These are phyloP conservation scores for Rhodomyrtus psidioides DNA, from an alignment of 441 rosid genomes.

Conservation along the genomic window DNA sequence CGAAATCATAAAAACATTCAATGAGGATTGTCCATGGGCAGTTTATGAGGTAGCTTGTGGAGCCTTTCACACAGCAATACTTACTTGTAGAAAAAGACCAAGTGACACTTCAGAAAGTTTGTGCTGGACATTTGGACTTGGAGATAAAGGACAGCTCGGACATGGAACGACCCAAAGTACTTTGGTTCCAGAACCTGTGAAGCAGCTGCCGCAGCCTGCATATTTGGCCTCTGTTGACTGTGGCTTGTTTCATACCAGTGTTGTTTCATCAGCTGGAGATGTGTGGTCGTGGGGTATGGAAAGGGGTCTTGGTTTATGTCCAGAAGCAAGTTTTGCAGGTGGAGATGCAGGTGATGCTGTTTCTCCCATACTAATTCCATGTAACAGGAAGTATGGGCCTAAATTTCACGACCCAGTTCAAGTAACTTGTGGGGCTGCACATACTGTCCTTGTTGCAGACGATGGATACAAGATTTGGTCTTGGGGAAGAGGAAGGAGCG, in stretches of 20 bases:
- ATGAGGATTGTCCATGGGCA: conserved; percentile 39
- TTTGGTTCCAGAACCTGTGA: conserved; percentile 50
- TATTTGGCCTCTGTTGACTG: conserved; percentile 66
- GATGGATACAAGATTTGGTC: conserved; percentile 83
- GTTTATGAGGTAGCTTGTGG: conserved; percentile 81
- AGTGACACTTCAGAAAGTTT: conserved; percentile 32
- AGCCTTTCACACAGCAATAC: conserved; percentile 79
- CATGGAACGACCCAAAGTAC: conserved; percentile 58
- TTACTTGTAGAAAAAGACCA: conserved; percentile 43
- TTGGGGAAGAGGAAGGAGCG: conserved; percentile 93
- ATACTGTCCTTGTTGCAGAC: conserved; percentile 60
- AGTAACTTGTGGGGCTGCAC: conserved; percentile 86
- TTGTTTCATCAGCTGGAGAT: conserved; percentile 75
- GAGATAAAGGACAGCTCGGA: conserved; percentile 88
- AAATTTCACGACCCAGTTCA: conserved; percentile 53
- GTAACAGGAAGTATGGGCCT: conserved; percentile 18
- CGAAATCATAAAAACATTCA: conserved; percentile 45
- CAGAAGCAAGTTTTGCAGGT: conserved; percentile 52
- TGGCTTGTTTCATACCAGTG: conserved; percentile 87
- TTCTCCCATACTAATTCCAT: conserved; percentile 37
- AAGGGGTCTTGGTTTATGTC: conserved; percentile 82
- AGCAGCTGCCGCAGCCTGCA: conserved; percentile 42
- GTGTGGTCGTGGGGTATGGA: conserved; percentile 98
- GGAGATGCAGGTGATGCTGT: conserved; percentile 72
- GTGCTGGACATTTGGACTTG: conserved; percentile 94